Conservation (phyloP, 2,329 filamentous ascomycete species). For the Botrytis deweyae region DNA sequence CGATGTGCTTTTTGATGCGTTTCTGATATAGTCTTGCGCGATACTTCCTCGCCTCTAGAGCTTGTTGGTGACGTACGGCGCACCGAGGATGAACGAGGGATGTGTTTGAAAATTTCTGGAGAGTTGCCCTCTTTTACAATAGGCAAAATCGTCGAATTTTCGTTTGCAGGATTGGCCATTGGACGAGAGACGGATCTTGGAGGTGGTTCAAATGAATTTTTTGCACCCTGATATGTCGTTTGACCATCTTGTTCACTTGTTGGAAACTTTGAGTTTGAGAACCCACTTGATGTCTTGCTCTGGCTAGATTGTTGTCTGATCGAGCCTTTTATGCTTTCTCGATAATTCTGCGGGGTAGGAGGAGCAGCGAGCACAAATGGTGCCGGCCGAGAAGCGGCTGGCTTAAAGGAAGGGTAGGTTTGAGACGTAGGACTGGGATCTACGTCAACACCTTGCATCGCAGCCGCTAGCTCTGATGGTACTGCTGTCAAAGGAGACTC, state of each 20-base stretch:
- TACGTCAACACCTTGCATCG: conserved; percentile 34
- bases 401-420: conserved; percentile 15
- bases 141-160: background rate
- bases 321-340: conserved; percentile 13
- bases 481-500: conserved; percentile 27
- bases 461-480: conserved; percentile 32
- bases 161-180: background rate
- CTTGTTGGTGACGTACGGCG: conserved; percentile 28
- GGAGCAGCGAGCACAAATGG: conserved; percentile 34
- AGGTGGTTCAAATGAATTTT: conserved; percentile 2
- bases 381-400: conserved; percentile 20
- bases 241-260: background rate
- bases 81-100: conserved; percentile 12
- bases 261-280: conserved; percentile 9
- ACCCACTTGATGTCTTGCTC: no score
- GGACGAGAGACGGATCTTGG: conserved; percentile 18
- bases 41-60: conserved; percentile 22
- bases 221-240: background rate
- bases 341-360: conserved; percentile 30
- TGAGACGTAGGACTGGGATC: conserved; percentile 26
- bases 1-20: conserved; percentile 24
- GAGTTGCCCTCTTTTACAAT: conserved; percentile 5
- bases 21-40: conserved; percentile 24
- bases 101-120: background rate
- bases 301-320: conserved; percentile 6